Conservation (phyloP, 805 yeast genomes). For the Wickerhamiella slavikovae region DNA sequence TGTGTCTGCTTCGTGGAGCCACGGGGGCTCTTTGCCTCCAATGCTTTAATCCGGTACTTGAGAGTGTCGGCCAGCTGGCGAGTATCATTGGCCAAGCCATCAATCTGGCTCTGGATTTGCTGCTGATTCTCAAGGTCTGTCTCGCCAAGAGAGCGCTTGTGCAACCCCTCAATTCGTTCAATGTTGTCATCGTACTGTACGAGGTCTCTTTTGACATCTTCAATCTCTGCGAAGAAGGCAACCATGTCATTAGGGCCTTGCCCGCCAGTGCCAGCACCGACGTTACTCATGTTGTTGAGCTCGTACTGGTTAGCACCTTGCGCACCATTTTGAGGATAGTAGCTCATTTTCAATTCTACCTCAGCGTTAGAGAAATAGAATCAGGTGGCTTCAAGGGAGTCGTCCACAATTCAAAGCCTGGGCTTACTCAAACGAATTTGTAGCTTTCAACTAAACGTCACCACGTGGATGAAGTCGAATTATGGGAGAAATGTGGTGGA, state of each 20-base stretch:
- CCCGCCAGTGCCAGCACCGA: neutral
- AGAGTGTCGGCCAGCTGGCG: constrained; percentile 55
- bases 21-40: constrained; percentile 30
- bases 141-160: constrained; percentile 50
- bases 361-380: no score
- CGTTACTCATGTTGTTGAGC: constrained; percentile 4
- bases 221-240: constrained; percentile 47
- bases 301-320: constrained; percentile 7
- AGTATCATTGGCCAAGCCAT: constrained; percentile 56
- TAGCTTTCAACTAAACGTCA: constrained; percentile 1
- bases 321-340: constrained; percentile 1
- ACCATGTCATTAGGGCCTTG: constrained; percentile 26
- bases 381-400: no score
- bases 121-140: constrained; percentile 51
- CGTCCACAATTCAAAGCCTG: no score
- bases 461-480: constrained; percentile 1
- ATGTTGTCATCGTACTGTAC: constrained; percentile 51
- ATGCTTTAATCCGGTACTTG: constrained; percentile 54
- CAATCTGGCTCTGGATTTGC: constrained; percentile 53
- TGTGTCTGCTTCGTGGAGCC: constrained; percentile 75
- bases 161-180: constrained; percentile 48
- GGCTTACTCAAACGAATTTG: no score
- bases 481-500: neutral
- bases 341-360: constrained; percentile 1
- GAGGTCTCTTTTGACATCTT: constrained; percentile 44